phyloP scores from a whole-genome alignment of 2,329 filamentous ascomycete species.

The Fusarium sp. region DNA sequence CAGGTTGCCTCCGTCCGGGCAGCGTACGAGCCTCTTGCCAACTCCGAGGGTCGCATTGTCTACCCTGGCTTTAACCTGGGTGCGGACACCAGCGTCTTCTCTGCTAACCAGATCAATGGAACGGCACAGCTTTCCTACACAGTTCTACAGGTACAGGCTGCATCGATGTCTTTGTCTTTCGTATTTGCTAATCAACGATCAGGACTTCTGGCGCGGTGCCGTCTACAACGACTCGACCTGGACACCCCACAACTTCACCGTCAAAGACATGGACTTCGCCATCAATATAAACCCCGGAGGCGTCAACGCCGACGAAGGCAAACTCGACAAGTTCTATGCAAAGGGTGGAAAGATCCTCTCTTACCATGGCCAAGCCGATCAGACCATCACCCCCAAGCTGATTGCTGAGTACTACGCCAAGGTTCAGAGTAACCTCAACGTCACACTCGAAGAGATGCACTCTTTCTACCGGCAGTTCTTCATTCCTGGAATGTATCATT shows the following conservation, averaged over 20 bases:
- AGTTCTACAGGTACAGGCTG: background rate
- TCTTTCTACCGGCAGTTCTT: slow-evolving; percentile 13
- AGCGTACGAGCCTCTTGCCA: slow-evolving; percentile 9
- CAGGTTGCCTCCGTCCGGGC: background rate
- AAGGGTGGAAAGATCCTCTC: slow-evolving; percentile 15
- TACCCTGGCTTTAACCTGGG: slow-evolving; percentile 5
- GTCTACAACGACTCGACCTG: slow-evolving; percentile 13
- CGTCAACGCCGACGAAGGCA: slow-evolving; percentile 6
- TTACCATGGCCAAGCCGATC: slow-evolving; percentile 11
- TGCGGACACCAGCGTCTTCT: slow-evolving; percentile 12
- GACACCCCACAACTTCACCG: slow-evolving; percentile 12
- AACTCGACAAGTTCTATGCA: background rate
- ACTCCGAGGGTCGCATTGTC: background rate
- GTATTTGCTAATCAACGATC: background rate
- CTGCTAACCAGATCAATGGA: slow-evolving; percentile 7
- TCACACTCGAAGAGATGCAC: background rate
- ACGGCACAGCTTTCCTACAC: background rate
- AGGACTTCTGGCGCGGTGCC: slow-evolving; percentile 18
- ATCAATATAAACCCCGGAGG: slow-evolving; percentile 1
- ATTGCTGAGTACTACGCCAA: slow-evolving; percentile 9
- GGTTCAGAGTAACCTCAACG: slow-evolving; percentile 3
- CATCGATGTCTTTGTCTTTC: no score
- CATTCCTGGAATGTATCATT: slow-evolving; percentile 18
- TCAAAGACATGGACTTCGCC: slow-evolving; percentile 11
- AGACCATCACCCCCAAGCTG: slow-evolving; percentile 9